A percentile compares a stretch with the other conserved stretches of the same genome.
phyloP scores from a whole-genome alignment of 306 rosid species.

The Quercus rubra region DNA sequence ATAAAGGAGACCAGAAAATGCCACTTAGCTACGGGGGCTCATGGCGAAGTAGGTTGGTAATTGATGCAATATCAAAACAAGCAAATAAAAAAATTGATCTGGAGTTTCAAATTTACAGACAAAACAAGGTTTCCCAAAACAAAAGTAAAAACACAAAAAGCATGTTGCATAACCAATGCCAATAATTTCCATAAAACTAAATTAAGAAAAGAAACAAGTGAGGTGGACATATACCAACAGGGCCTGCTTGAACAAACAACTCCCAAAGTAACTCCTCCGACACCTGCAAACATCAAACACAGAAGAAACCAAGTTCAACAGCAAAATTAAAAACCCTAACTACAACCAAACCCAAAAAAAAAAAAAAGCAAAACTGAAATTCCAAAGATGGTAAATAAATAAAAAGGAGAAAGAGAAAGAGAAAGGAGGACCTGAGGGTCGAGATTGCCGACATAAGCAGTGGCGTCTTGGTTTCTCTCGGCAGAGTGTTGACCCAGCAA shows the following conservation, averaged over 20 bases:
- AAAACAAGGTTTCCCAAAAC: neutral
- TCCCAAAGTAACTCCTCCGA: constrained; percentile 61
- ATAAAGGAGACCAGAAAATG: no score
- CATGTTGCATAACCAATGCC: neutral
- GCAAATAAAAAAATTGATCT: neutral
- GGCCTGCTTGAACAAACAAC: constrained; percentile 64
- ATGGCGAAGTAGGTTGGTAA: no score
- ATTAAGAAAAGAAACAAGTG: neutral
- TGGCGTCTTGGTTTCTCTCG: constrained; percentile 97
- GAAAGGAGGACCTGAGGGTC: constrained; percentile 68
- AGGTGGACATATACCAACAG: constrained; percentile 39
- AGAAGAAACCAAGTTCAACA: neutral
- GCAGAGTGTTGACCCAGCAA: constrained; percentile 74
- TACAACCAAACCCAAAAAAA: neutral
- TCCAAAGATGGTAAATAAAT: neutral
- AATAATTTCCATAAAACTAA: neutral
- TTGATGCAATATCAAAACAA: no score
- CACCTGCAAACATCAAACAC: constrained; percentile 20
- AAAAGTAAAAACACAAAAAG: neutral
- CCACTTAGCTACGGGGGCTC: no score
- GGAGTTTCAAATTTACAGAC: no score
- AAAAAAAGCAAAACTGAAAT: neutral
- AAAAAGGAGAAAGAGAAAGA: no score
- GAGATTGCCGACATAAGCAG: constrained; percentile 96
- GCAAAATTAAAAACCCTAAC: neutral